Percentiles rank a stretch among this genome's conserved stretches.
Conservation (phyloP, 2,329 filamentous ascomycete species). For the Pochonia chlamydosporia region DNA sequence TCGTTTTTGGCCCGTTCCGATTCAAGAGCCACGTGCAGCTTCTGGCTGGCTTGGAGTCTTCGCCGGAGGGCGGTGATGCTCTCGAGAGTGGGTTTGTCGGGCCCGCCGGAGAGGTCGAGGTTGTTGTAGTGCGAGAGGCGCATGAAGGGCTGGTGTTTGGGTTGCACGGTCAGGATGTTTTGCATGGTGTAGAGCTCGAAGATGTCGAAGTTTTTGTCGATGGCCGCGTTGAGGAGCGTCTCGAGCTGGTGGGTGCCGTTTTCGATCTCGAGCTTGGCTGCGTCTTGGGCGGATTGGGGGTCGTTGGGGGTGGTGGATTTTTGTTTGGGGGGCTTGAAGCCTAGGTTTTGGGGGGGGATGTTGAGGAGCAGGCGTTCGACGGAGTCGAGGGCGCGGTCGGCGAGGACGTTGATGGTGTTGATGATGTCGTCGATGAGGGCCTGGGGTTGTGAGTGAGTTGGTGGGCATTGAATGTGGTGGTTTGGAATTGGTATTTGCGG, state of each 20-base stretch:
- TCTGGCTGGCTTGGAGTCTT: constrained; percentile 72
- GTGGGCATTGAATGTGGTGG: constrained; percentile 4
- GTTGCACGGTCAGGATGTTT: constrained; percentile 68
- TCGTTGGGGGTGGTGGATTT: constrained; percentile 6
- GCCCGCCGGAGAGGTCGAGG: constrained; percentile 36
- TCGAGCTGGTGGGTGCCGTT: constrained; percentile 81
- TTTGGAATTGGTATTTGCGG: constrained; percentile 8
- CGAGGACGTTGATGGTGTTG: constrained; percentile 89
- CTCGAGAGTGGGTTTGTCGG: constrained; percentile 52
- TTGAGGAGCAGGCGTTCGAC: constrained; percentile 77
- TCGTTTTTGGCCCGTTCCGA: constrained; percentile 69
- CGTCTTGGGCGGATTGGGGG: constrained; percentile 29
- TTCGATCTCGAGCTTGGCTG: constrained; percentile 65
- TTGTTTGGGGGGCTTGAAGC: constrained; percentile 55
- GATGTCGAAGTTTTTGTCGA: constrained; percentile 80
- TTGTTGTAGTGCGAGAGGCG: constrained; percentile 80
- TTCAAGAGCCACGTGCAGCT: constrained; percentile 63
- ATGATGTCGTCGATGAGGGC: constrained; percentile 96
- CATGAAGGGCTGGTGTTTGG: constrained; percentile 71
- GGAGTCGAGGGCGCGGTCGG: constrained; percentile 82
- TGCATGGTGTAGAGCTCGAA: constrained; percentile 86
- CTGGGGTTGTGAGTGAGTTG: constrained; percentile 36
- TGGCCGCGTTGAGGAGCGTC: constrained; percentile 72
- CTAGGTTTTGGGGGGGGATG: constrained; percentile 68
- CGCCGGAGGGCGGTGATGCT: constrained; percentile 66